These are phyloP conservation scores for Solanum sejunctum DNA, from an alignment of 257 asterid species.

Conservation along the genomic window DNA sequence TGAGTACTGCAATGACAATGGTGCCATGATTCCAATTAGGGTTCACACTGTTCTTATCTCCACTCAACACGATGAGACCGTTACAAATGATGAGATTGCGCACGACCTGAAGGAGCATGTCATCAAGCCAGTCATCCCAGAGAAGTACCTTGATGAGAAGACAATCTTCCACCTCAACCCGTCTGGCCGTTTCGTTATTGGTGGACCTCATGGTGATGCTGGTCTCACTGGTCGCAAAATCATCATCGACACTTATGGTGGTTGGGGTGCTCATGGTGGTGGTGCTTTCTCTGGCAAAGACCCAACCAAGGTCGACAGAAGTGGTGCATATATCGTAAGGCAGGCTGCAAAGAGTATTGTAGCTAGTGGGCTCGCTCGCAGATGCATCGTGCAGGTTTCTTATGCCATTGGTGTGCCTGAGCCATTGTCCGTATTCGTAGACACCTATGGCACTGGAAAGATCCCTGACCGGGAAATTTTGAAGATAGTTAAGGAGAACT, in stretches of 20 bases:
- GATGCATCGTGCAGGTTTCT: constrained; percentile 54
- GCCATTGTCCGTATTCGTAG: constrained; percentile 50
- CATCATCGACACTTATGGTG: constrained; percentile 51
- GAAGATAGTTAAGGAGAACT: constrained; percentile 41
- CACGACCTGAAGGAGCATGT: constrained; percentile 50
- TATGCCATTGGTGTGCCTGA: constrained; percentile 58
- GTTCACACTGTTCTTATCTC: constrained; percentile 58
- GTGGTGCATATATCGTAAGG: constrained; percentile 51
- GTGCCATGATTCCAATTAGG: constrained; percentile 45
- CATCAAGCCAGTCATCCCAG: constrained; percentile 45
- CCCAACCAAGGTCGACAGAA: constrained; percentile 58
- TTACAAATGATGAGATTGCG: constrained; percentile 52
- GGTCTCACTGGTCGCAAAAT: constrained; percentile 60
- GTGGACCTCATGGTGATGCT: constrained; percentile 61
- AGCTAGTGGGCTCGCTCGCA: constrained; percentile 40
- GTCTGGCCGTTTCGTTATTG: constrained; percentile 47
- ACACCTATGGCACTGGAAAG: constrained; percentile 44
- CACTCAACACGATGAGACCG: constrained; percentile 57
- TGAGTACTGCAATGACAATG: constrained; percentile 49
- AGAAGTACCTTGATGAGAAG: constrained; percentile 54
- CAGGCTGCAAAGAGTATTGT: constrained; percentile 57
- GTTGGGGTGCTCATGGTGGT: constrained; percentile 70
- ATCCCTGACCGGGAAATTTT: constrained; percentile 44
- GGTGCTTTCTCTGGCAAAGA: constrained; percentile 62
- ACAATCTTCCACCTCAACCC: constrained; percentile 58